Evolutionary conservation across 306 rosid genomes (phyloP), one percentile per base, ranked within the genome.

Genomic region (Quercus variabilis): DNA sequence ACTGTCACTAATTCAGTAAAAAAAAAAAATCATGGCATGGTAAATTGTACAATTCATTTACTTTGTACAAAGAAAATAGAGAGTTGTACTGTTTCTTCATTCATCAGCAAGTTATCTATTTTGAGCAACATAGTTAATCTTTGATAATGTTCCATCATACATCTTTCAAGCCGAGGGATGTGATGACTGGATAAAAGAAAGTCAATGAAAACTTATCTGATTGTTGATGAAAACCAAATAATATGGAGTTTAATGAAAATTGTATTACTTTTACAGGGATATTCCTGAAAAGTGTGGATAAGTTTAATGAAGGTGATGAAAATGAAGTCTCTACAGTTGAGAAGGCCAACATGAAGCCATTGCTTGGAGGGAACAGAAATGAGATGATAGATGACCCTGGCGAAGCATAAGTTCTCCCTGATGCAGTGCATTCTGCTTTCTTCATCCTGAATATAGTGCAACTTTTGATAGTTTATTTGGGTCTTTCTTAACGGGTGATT

Each of bases 201-300:
- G 13, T 33, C 77, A 71, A 74, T 79, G 11, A 54, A 15, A 77
- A 17, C 55, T 19, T 75, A 64, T 76, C 38, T 18, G 52, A 60
- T 62, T 75, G 70, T 76, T 69, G 74, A 59, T 65, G 41, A 33
- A 23, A 21, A 55, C 23, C 19, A 38, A 9, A 25, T 51, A 31
- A 43, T 33, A 13, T 51, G 2, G 79, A 60, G 71, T 59, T 68
- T 14, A 18, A 51, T n/a, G 68, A 63, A 71, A 76, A 69, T 60
- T 62, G 72, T 74, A 77, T 57, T 59, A 25, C 79, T 71, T 64
- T 56, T 79, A 15, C 88, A 93, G 97, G 98, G 79, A 87, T 78
- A 78, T 93, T 93, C 78, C 82, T 90, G 71, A 82, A 75, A 23
- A 88, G 78, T 72, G 87, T 46, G 70, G 97, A 91, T 77, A 54